Evolutionary conservation across 345 rosid genomes (phyloP).

Genomic region (Rhodomyrtus tomentosa): DNA sequence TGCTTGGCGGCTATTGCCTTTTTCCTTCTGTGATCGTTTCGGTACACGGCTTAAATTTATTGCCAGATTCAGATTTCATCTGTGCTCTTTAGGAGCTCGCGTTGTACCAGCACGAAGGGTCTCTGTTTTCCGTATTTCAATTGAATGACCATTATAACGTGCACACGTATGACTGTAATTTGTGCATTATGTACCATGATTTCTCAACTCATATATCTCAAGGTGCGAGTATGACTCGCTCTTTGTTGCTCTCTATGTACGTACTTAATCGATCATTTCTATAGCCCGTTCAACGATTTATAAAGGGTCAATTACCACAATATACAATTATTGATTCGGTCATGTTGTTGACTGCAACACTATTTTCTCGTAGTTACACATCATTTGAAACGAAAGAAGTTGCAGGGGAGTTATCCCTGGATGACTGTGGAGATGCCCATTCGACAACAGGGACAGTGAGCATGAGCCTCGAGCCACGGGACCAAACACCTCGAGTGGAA

Average conservation of each 20-base stretch:
- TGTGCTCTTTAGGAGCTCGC: rapidly evolving
- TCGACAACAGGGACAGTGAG: constrained; percentile 78
- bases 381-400: not conserved
- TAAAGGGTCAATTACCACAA: not conserved
- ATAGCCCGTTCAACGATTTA: not conserved
- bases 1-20: not conserved
- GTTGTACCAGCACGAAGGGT: not conserved
- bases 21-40: not conserved
- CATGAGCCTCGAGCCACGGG: constrained; percentile 57
- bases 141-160: not conserved
- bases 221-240: not conserved
- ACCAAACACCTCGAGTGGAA: constrained; percentile 52
- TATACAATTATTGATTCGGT: not conserved
- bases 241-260: not conserved
- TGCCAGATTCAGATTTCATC: not conserved
- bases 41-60: not conserved
- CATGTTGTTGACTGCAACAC: not conserved
- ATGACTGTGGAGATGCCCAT: not conserved
- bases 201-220: not conserved
- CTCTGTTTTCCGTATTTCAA: not conserved
- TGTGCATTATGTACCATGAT: not conserved
- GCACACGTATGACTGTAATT: not conserved
- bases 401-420: not conserved
- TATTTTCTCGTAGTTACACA: not conserved
- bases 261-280: not conserved